A percentile compares a stretch with the other conserved stretches of the same genome.
Evolutionary conservation across 2,329 filamentous ascomycete genomes (phyloP).

Genomic region (Gaeumannomyces sp.): DNA sequence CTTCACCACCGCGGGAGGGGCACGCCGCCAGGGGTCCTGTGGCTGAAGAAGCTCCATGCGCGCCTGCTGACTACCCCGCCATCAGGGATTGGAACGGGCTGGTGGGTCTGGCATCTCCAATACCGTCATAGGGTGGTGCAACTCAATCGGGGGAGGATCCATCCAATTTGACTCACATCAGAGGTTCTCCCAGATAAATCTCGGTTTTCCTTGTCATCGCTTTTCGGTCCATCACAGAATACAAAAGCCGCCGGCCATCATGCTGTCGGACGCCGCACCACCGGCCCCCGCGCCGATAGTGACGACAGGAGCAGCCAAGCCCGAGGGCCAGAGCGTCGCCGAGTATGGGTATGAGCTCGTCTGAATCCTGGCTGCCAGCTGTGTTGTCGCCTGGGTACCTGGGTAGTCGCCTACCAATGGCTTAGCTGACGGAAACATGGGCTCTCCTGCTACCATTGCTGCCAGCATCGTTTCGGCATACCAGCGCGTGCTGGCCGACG

Average conservation of each 20-base stretch:
- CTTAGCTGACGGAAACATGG: not conserved
- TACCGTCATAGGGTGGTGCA: not conserved
- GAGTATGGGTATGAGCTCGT: conserved; percentile 2
- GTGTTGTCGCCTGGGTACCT: too few relatives aligned
- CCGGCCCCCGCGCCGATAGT: not conserved
- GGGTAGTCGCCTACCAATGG: not conserved
- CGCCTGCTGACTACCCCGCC: not conserved
- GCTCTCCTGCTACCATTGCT: not conserved
- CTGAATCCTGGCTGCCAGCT: not conserved
- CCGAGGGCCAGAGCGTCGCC: not conserved
- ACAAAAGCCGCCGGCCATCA: not conserved
- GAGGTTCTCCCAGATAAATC: too few relatives aligned
- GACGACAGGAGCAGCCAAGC: not conserved
- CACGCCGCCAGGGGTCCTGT: not conserved
- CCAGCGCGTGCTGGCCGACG: conserved; percentile 48
- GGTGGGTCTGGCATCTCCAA: not conserved
- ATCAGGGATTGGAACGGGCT: not conserved
- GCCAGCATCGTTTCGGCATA: conserved; percentile 52
- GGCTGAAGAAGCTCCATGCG: not conserved
- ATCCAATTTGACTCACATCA: not conserved
- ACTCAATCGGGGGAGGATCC: not conserved
- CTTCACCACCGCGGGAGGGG: not conserved
- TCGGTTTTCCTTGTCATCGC: not conserved
- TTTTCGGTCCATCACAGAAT: not conserved
- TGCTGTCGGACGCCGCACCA: not conserved